Evolutionary conservation across 345 rosid genomes (phyloP).

Genomic region (Hibiscus trionum): DNA sequence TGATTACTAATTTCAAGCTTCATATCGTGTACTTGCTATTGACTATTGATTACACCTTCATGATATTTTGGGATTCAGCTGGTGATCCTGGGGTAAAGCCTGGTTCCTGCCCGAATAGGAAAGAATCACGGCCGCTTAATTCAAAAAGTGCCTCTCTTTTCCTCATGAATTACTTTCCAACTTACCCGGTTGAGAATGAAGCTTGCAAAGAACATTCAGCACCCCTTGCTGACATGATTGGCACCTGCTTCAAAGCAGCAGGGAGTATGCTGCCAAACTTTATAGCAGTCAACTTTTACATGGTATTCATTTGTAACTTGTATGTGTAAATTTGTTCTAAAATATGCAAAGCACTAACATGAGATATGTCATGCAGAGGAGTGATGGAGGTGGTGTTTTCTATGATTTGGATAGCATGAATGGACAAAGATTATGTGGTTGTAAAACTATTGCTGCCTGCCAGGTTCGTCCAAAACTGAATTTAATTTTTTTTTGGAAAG

Average conservation of each 20-base stretch:
- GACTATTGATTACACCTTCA: slow-evolving; percentile 1
- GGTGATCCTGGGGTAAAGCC: slow-evolving; percentile 67
- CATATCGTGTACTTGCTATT: neutral
- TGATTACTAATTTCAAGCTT: neutral
- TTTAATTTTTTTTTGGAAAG: slow-evolving; percentile 5
- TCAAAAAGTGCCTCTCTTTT: slow-evolving; percentile 73
- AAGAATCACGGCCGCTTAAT: slow-evolving; percentile 63
- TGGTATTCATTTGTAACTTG: slow-evolving; percentile 39
- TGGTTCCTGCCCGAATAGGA: slow-evolving; percentile 86
- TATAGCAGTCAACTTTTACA: slow-evolving; percentile 90
- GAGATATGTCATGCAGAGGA: slow-evolving; percentile 53
- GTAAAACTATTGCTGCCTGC: slow-evolving; percentile 67
- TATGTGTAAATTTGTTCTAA: neutral
- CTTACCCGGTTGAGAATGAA: slow-evolving; percentile 66
- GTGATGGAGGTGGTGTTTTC: slow-evolving; percentile 93
- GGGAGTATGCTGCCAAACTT: slow-evolving; percentile 84
- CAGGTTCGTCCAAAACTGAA: slow-evolving; percentile 43
- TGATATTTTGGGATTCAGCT: slow-evolving; percentile 37
- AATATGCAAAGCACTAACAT: slow-evolving; percentile 15
- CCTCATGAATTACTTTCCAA: slow-evolving; percentile 85
- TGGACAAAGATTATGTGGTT: slow-evolving; percentile 78
- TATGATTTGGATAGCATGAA: slow-evolving; percentile 64
- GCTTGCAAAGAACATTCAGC: slow-evolving; percentile 95
- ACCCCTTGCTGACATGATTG: slow-evolving; percentile 75
- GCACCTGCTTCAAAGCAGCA: slow-evolving; percentile 77